Percentiles rank a stretch among this genome's conserved stretches.
Evolutionary conservation across 2,329 filamentous ascomycete species (phyloP).

Genomic region (Colletotrichum siamense): DNA sequence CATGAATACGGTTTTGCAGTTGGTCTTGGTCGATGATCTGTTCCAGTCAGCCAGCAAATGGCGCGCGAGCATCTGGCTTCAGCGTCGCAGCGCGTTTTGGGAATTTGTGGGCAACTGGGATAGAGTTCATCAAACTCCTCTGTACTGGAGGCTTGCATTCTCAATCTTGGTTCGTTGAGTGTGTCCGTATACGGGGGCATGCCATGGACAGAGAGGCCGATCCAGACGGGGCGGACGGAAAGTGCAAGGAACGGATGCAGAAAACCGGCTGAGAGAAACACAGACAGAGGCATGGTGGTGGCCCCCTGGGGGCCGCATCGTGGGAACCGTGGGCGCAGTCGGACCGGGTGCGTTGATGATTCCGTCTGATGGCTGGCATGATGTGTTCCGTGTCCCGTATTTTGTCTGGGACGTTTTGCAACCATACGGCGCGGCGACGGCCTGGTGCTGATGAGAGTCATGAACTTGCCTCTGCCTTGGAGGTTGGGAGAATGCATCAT

Average conservation of each 20-base stretch:
- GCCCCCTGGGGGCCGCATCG: background rate
- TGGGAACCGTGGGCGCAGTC: background rate
- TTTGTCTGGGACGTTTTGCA: background rate
- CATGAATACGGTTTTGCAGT: background rate
- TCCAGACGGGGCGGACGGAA: background rate
- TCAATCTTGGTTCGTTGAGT: background rate
- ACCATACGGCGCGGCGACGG: background rate
- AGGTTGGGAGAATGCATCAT: constrained; percentile 2
- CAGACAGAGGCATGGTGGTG: background rate
- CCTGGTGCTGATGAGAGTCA: background rate
- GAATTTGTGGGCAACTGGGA: constrained; percentile 2
- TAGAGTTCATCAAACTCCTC: background rate
- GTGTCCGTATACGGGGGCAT: background rate
- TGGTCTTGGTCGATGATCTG: background rate
- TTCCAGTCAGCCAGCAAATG: background rate
- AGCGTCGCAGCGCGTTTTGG: background rate
- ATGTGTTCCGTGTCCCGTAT: background rate
- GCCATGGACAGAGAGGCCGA: background rate
- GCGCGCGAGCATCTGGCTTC: background rate
- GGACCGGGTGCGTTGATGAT: background rate
- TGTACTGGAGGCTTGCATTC: background rate
- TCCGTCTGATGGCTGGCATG: background rate
- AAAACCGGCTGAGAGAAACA: background rate
- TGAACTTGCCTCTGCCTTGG: constrained; percentile 10
- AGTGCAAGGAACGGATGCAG: background rate